Percentiles rank a stretch among this genome's conserved stretches.
Conservation (phyloP, 345 rosid species). For the Eutrema yunnanense region DNA sequence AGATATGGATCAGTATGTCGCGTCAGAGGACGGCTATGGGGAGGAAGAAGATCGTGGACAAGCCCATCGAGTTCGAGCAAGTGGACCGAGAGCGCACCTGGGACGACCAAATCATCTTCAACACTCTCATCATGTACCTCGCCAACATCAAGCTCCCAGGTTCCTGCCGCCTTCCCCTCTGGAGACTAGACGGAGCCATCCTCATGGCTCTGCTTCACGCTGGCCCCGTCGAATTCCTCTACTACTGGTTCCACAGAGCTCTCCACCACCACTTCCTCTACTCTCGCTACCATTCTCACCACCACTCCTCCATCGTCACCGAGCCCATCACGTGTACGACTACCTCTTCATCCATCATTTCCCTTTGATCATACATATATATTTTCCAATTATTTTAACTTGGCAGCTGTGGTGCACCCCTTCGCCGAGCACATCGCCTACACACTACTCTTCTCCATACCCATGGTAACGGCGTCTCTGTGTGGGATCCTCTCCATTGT, state of each 20-base stretch:
- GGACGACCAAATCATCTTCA: constrained; percentile 39
- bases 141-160: constrained; percentile 13
- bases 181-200: constrained; percentile 55
- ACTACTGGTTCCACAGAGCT: constrained; percentile 76
- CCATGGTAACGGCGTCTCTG: constrained; percentile 21
- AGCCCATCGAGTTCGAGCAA: constrained; percentile 69
- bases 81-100: constrained; percentile 63
- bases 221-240: constrained; percentile 77
- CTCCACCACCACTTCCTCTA: constrained; percentile 81
- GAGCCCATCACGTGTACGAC: constrained; percentile 64
- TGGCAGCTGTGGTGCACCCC: constrained; percentile 44
- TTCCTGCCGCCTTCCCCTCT: constrained; percentile 35
- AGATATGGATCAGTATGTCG: constrained; percentile 57
- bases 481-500: constrained; percentile 13
- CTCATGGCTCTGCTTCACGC: constrained; percentile 39
- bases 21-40: constrained; percentile 64
- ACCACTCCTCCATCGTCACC: constrained; percentile 72
- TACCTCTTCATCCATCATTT: neutral
- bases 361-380: neutral
- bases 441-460: constrained; percentile 44
- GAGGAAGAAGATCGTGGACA: constrained; percentile 50
- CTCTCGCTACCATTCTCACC: constrained; percentile 87
- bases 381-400: neutral
- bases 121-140: constrained; percentile 29
- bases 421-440: constrained; percentile 59